These are phyloP conservation scores for Scheffersomyces cryptocercus DNA, from an alignment of 1,139 yeast genomes.

Conservation along the genomic window DNA sequence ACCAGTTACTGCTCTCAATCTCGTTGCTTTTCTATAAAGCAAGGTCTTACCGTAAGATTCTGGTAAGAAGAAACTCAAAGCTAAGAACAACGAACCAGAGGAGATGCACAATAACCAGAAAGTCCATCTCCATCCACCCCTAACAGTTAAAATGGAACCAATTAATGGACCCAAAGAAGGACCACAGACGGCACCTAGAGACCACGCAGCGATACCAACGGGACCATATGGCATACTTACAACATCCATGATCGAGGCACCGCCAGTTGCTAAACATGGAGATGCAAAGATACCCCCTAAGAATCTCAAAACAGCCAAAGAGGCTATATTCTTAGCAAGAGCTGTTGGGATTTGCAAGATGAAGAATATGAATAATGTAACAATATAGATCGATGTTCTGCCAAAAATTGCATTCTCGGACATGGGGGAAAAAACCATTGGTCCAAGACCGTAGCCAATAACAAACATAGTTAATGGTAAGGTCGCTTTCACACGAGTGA, in stretches of 20 bases:
- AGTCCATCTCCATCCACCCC: constrained; percentile 39
- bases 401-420: constrained; percentile 51
- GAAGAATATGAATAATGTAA: constrained; percentile 29
- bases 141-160: constrained; percentile 31
- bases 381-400: constrained; percentile 42
- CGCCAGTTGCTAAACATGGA: constrained; percentile 40
- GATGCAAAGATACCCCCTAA: constrained; percentile 37
- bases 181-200: constrained; percentile 35
- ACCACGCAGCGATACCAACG: constrained; percentile 36
- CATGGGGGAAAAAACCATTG: constrained; percentile 39
- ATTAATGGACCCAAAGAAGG: constrained; percentile 40
- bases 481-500: constrained; percentile 27
- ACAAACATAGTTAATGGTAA: constrained; percentile 39
- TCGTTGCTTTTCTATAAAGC: constrained; percentile 35
- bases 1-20: constrained; percentile 38
- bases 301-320: constrained; percentile 33
- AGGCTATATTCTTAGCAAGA: constrained; percentile 28
- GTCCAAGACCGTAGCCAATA: constrained; percentile 42
- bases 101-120: constrained; percentile 40
- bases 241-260: constrained; percentile 36
- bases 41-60: constrained; percentile 37
- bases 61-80: constrained; percentile 31
- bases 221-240: constrained; percentile 28
- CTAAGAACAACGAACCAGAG: constrained; percentile 26
- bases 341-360: constrained; percentile 36